phyloP scores from a whole-genome alignment of 495 filamentous ascomycete genomes.

The Neurospora africana region DNA sequence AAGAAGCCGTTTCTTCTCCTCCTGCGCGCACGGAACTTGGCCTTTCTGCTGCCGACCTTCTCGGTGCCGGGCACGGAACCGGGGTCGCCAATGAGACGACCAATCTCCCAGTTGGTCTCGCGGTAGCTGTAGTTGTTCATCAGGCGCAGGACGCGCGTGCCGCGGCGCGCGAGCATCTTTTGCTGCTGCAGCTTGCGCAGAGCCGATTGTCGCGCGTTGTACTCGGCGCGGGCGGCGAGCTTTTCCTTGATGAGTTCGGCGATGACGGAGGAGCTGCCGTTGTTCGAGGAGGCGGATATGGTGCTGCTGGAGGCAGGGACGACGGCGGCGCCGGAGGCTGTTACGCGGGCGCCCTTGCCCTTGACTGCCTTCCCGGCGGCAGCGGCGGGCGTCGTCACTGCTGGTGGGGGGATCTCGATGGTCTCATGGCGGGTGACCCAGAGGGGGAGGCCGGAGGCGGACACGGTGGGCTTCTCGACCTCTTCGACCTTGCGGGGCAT shows the following conservation, averaged over 20 bases:
- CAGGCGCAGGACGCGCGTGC: slow-evolving; percentile 38
- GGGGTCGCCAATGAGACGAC: slow-evolving; percentile 32
- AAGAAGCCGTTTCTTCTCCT: slow-evolving; percentile 12
- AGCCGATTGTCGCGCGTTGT: slow-evolving; percentile 25
- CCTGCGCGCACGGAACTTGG: slow-evolving; percentile 19
- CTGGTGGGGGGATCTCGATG: slow-evolving; percentile 6
- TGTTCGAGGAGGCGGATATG: background rate
- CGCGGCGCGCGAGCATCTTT: slow-evolving; percentile 16
- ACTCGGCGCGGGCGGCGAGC: slow-evolving; percentile 20
- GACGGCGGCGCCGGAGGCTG: background rate
- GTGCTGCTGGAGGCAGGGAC: background rate
- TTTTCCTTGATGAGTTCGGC: slow-evolving; percentile 28
- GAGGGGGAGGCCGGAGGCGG: slow-evolving; percentile 34
- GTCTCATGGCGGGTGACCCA: slow-evolving; percentile 30
- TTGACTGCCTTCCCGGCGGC: background rate
- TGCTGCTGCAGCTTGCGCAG: slow-evolving; percentile 9
- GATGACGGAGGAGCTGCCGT: slow-evolving; percentile 15
- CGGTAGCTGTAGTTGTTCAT: slow-evolving; percentile 69
- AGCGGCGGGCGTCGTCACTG: background rate
- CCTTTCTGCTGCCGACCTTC: slow-evolving; percentile 17
- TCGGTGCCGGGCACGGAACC: slow-evolving; percentile 20
- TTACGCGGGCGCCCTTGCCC: background rate
- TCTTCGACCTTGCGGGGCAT: slow-evolving; percentile 22
- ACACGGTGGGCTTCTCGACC: slow-evolving; percentile 15
- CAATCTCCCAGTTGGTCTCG: slow-evolving; percentile 79